Percentiles rank a stretch among this genome's conserved stretches.
Conservation (phyloP, 2,329 filamentous ascomycete species). For the Calonectria hawksworthii region DNA sequence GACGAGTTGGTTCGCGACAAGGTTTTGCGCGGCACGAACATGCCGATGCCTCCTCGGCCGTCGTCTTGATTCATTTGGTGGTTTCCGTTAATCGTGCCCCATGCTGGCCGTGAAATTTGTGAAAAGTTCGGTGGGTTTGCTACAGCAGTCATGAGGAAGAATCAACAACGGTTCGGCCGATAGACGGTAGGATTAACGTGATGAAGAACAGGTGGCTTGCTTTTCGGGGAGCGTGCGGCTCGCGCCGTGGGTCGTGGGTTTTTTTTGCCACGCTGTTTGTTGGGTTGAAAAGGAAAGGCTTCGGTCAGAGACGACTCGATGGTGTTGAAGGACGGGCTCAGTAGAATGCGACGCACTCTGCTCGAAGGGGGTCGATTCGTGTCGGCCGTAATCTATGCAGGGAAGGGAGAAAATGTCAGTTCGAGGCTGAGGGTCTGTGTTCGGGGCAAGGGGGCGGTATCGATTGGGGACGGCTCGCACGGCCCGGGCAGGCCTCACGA, state of each 20-base stretch:
- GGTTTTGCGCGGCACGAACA: conserved; percentile 91
- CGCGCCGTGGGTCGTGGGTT: conserved; percentile 30
- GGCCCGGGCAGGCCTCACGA: conserved; percentile 6
- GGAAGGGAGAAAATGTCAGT: conserved; percentile 28
- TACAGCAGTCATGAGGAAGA: conserved; percentile 75
- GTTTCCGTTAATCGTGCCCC: conserved; percentile 70
- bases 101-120: conserved; percentile 75
- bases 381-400: conserved; percentile 21
- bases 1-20: conserved; percentile 91
- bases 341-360: conserved; percentile 25
- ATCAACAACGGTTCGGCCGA: conserved; percentile 40
- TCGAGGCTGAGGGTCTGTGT: conserved; percentile 21
- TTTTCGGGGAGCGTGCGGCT: conserved; percentile 36
- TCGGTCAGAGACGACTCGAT: conserved; percentile 15
- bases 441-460: conserved; percentile 11
- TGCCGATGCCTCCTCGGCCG: conserved; percentile 73
- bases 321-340: conserved; percentile 5
- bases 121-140: conserved; percentile 75
- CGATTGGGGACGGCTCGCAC: conserved; percentile 19
- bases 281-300: conserved; percentile 20
- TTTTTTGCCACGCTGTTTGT: conserved; percentile 40
- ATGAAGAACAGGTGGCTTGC: conserved; percentile 35
- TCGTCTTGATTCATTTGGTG: conserved; percentile 87
- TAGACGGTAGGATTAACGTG: conserved; percentile 38
- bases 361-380: conserved; percentile 17